A percentile compares a stretch with the other conserved stretches of the same genome.
Conservation (phyloP, 177 flowering plant species). For the Tripterygium wilfordii region DNA sequence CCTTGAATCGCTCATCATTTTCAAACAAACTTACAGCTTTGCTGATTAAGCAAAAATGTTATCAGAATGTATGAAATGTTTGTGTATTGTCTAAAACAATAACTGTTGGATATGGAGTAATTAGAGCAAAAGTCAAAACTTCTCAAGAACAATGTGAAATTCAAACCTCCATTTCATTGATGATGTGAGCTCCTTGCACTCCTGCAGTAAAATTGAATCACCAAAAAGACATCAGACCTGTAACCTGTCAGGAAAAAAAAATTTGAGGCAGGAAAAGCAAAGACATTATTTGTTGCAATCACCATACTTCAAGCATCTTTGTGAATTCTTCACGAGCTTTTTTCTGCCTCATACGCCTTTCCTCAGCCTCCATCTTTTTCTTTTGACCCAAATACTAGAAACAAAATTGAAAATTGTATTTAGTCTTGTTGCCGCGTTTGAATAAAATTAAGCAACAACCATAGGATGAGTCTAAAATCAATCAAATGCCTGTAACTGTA, state of each 20-base stretch:
- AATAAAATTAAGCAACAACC: too few relatives aligned
- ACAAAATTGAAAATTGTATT: neutral
- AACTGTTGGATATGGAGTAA: too few relatives aligned
- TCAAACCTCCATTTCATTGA: conserved; percentile 82
- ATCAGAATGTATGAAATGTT: neutral
- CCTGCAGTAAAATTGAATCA: conserved; percentile 41
- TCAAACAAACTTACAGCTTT: conserved; percentile 82
- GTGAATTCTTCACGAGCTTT: conserved; percentile 87
- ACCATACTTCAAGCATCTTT: conserved; percentile 83
- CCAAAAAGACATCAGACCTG: conserved; percentile 1
- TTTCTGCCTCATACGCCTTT: conserved; percentile 75
- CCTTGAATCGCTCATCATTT: conserved; percentile 89
- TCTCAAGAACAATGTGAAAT: neutral
- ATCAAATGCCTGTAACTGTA: neutral
- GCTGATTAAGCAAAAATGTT: conserved; percentile 29
- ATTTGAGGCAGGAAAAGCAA: neutral
- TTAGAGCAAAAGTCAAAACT: neutral
- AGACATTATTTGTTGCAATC: neutral
- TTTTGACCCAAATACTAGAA: conserved; percentile 78
- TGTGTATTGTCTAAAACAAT: neutral
- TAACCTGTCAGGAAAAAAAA: neutral
- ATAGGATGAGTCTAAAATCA: too few relatives aligned
- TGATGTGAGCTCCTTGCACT: conserved; percentile 79
- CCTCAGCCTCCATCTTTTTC: conserved; percentile 88
- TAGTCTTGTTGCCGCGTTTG: too few relatives aligned